Base-by-base conservation (phyloP, 208 protist species). In the Endotrypanum monterogeii region DNA sequence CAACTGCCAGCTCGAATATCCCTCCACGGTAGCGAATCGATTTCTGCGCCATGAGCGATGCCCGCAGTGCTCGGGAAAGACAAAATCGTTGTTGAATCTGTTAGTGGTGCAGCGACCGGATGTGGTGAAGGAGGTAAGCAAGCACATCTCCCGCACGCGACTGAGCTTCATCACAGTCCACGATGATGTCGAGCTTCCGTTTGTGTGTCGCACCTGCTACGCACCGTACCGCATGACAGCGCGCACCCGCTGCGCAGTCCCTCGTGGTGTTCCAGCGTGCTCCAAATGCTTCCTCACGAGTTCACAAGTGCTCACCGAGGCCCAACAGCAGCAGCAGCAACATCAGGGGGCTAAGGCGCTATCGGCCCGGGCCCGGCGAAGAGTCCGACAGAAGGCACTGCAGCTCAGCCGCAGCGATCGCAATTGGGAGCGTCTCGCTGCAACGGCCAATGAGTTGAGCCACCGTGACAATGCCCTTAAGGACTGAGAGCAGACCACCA, bases 161-260 rank as follows among this genome's bases (percentile, higher is more conserved):
- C 57, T 96, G 35, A 66, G 74, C 48, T 63, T 85, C 65, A 61
- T 93, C 32, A 96, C 87, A 4, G 78, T 93, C 41, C 80, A 88
- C 71, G 84, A 88, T 57, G 78, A 90, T 61, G 73, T 82, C 41
- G 79, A 89, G 68, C 66, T 91, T 32, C 69, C 88, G 18, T 93
- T 96, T 83, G 89, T 96, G 37, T 96, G 91, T 67, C 83, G 87
- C 20, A 86, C 55, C 58, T 96, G 91, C 56, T 78, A 90, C 30
- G 83, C 85, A 1, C 80, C 76, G 6, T 96, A 93, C 76, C 83
- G 84, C 51, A 93, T 94, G 87, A 83, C 89, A 14, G 76, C 89
- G 20, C 78, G 83, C 16, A 57, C 86, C 18, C 91, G 91, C 56
- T 95, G 91, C 58, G 61, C 83, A 14, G 62, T 93, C 7, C 84